Conservation (phyloP, 352 stramenopile species). For the Pythium phragmiticola region DNA sequence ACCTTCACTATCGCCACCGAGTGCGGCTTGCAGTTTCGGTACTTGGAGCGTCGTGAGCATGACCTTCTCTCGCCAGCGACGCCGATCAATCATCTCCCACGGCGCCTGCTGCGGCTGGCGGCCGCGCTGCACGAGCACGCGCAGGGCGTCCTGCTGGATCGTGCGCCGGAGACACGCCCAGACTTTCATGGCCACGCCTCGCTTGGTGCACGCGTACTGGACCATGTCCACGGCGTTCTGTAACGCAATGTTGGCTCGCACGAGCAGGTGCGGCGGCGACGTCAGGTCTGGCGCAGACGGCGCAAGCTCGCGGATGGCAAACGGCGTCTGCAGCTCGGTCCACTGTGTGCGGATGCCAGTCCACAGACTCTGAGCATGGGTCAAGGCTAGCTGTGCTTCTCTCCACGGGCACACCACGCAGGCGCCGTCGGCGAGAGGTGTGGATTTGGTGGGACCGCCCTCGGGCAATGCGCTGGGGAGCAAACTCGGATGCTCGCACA, state of each 20-base stretch:
- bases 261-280: slow-evolving; percentile 38
- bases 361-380: slow-evolving; percentile 49
- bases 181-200: slow-evolving; percentile 41
- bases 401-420: slow-evolving; percentile 44
- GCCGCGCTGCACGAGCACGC: slow-evolving; percentile 39
- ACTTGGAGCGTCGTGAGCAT: slow-evolving; percentile 58
- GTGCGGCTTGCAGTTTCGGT: slow-evolving; percentile 34
- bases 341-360: slow-evolving; percentile 47
- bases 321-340: slow-evolving; percentile 58
- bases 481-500: slow-evolving; percentile 55
- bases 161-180: slow-evolving; percentile 58
- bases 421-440: no score
- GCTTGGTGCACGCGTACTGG: slow-evolving; percentile 67
- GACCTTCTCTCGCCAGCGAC: slow-evolving; percentile 51
- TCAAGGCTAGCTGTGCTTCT: slow-evolving; percentile 47
- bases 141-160: slow-evolving; percentile 56
- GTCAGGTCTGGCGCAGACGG: slow-evolving; percentile 45
- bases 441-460: neutral
- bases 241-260: slow-evolving; percentile 53
- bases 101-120: slow-evolving; percentile 36
- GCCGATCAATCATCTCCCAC: slow-evolving; percentile 50
- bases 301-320: slow-evolving; percentile 49
- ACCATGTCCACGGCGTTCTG: slow-evolving; percentile 76
- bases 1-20: neutral
- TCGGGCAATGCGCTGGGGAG: slow-evolving; percentile 10